Evolutionary conservation across 1,139 yeast genomes (phyloP).

Genomic region (Eremothecium coryli): DNA sequence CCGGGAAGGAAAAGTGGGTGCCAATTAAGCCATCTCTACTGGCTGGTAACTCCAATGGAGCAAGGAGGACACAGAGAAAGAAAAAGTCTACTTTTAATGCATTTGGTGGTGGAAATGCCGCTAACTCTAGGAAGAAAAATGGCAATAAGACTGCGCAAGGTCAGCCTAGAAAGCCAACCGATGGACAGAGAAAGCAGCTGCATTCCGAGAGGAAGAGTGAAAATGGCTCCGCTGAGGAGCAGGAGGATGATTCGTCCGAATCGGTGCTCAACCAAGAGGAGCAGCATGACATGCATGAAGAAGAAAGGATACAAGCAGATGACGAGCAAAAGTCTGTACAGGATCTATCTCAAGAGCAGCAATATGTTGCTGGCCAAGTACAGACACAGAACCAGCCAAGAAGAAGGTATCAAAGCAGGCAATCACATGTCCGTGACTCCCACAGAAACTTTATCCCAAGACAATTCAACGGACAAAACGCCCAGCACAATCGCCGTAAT

Average conservation of each 20-base stretch:
- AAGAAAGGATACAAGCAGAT: background rate
- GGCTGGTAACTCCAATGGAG: constrained; percentile 20
- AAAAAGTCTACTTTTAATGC: constrained; percentile 8
- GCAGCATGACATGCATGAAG: background rate
- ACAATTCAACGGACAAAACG: constrained; percentile 2
- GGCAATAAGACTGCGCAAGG: background rate
- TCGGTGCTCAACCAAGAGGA: background rate
- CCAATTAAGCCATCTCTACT: constrained; percentile 56
- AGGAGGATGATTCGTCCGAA: too few relatives aligned
- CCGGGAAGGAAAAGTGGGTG: constrained; percentile 77
- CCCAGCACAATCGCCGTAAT: constrained; percentile 7
- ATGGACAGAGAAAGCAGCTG: background rate
- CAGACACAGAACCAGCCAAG: constrained; percentile 3
- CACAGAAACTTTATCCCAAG: constrained; percentile 2
- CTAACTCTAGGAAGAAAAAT: background rate
- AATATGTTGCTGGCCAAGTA: background rate
- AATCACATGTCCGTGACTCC: background rate
- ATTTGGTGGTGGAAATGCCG: constrained; percentile 1
- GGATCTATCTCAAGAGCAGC: background rate
- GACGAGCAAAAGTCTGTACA: background rate
- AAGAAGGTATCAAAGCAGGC: constrained; percentile 1
- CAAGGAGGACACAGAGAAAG: constrained; percentile 11
- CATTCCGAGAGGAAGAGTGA: background rate
- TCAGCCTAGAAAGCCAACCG: background rate
- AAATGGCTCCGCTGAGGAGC: background rate